These are phyloP conservation scores for Populus tremula DNA, from an alignment of 345 rosid genomes.

Conservation along the genomic window DNA sequence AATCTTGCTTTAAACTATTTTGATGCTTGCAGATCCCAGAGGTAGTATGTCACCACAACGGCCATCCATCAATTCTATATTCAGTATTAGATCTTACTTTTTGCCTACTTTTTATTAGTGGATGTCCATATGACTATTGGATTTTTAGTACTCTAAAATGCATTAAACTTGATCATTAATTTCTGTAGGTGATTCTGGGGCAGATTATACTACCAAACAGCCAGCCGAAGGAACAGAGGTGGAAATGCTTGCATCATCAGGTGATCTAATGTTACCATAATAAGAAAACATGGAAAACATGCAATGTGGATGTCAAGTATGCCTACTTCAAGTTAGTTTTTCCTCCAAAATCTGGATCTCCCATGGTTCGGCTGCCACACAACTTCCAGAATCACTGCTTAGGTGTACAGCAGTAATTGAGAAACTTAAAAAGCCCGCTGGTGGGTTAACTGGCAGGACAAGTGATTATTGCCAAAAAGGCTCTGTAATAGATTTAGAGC, in stretches of 20 bases:
- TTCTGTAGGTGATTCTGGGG: slow-evolving; percentile 52
- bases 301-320: slow-evolving; percentile 9
- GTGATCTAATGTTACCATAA: slow-evolving; percentile 74
- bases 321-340: slow-evolving; percentile 14
- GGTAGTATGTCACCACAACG: slow-evolving; percentile 35
- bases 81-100: slow-evolving; percentile 24
- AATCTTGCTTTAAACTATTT: slow-evolving; percentile 8
- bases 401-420: slow-evolving; percentile 38
- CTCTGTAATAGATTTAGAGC: slow-evolving; percentile 45
- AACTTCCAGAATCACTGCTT: slow-evolving; percentile 23
- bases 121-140: background rate
- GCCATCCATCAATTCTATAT: slow-evolving; percentile 32
- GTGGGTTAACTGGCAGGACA: slow-evolving; percentile 27
- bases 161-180: slow-evolving; percentile 8
- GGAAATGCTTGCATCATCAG: slow-evolving; percentile 60
- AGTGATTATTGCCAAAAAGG: slow-evolving; percentile 24
- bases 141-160: slow-evolving; percentile 3
- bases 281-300: slow-evolving; percentile 12
- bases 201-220: slow-evolving; percentile 36
- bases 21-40: slow-evolving; percentile 30
- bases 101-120: background rate
- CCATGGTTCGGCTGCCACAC: slow-evolving; percentile 18
- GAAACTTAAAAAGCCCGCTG: slow-evolving; percentile 21
- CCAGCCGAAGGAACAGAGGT: slow-evolving; percentile 49
- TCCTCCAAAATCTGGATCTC: slow-evolving; percentile 24